A percentile compares a stretch with the other conserved stretches of the same genome.
These are phyloP conservation scores for Prunus persica DNA, from an alignment of 306 rosid species.

Conservation along the genomic window Prunus_persica_NCBIv2 NC_034014.1:6410501-6411000, in stretches of 20 bases:
- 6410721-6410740: background rate
- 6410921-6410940: no score
- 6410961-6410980: no score
- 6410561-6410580: background rate
- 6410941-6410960: no score
- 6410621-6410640: background rate
- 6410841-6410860: no score
- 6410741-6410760: background rate
- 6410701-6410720: background rate
- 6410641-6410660: background rate
- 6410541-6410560: conserved; percentile 22
- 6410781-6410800: background rate
- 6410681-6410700: background rate
- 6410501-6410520: background rate
- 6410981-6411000: no score
- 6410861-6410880: no score
- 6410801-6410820: no score
- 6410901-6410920: no score
- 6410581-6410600: conserved; percentile 14
- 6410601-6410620: conserved; percentile 31
- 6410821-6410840: no score
- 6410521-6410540: background rate
- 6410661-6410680: background rate
- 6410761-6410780: background rate
- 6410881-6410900: no score